Percentiles rank a stretch among this genome's conserved stretches.
These are phyloP conservation scores for Bipolaris victoriae DNA, from an alignment of 2,329 filamentous ascomycete species.

Conservation along the genomic window DNA sequence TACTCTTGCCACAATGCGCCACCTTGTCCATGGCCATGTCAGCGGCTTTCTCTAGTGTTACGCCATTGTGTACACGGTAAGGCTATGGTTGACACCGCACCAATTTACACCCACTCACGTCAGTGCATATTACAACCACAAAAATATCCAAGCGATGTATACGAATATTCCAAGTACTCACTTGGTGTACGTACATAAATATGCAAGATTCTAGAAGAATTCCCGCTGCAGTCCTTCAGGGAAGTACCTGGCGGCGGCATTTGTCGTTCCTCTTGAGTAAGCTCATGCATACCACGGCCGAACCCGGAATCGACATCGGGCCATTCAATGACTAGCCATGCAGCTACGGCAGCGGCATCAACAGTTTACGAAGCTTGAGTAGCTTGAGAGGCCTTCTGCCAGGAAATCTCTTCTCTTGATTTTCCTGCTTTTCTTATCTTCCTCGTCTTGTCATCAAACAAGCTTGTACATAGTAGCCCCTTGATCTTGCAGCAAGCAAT, in stretches of 20 bases:
- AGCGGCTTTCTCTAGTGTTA: background rate
- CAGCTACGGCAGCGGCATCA: background rate
- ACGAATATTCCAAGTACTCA: background rate
- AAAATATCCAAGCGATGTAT: background rate
- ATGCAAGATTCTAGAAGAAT: background rate
- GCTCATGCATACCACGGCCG: background rate
- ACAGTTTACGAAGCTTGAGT: background rate
- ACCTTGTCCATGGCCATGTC: background rate
- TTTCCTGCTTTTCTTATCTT: background rate
- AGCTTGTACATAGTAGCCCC: background rate
- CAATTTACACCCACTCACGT: background rate
- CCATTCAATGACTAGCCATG: background rate
- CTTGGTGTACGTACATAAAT: background rate
- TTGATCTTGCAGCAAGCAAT: background rate
- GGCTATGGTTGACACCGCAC: background rate
- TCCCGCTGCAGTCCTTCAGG: background rate
- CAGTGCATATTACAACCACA: background rate
- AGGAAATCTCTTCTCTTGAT: background rate
- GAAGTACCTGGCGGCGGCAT: background rate
- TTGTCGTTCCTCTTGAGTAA: background rate
- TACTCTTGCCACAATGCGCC: background rate
- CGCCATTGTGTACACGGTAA: background rate
- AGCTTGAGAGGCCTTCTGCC: background rate
- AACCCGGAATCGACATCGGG: background rate
- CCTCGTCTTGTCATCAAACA: background rate